Conservation (phyloP, 371 early-diverging fungal species). For the Mortierella sp. region DNA sequence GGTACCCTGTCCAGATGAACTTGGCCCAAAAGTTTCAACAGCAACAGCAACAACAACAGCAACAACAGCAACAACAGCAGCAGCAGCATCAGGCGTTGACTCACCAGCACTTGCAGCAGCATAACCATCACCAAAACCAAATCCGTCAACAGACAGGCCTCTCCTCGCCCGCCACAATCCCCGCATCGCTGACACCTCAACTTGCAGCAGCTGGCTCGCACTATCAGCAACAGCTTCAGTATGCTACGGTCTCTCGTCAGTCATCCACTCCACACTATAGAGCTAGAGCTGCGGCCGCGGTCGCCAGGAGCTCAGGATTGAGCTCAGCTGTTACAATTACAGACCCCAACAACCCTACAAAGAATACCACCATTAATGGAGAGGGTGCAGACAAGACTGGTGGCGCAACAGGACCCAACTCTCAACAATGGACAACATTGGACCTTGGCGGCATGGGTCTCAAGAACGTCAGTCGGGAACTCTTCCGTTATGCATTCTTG, state of each 20-base stretch:
- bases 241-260: slow-evolving; percentile 81
- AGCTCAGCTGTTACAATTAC: slow-evolving; percentile 72
- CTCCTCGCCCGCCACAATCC: slow-evolving; percentile 55
- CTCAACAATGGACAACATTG: slow-evolving; percentile 81
- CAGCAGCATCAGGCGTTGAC: slow-evolving; percentile 52
- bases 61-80: slow-evolving; percentile 47
- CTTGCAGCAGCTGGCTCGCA: slow-evolving; percentile 58
- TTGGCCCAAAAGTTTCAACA: slow-evolving; percentile 60
- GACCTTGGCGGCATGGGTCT: slow-evolving; percentile 96
- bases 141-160: slow-evolving; percentile 51
- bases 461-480: slow-evolving; percentile 77
- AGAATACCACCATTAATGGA: slow-evolving; percentile 56
- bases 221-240: slow-evolving; percentile 80
- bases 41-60: slow-evolving; percentile 52
- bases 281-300: slow-evolving; percentile 85
- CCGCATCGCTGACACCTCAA: slow-evolving; percentile 49
- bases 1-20: slow-evolving; percentile 65
- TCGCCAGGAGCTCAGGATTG: slow-evolving; percentile 57
- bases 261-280: slow-evolving; percentile 90
- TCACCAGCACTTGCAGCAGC: slow-evolving; percentile 51
- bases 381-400: slow-evolving; percentile 60
- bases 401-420: slow-evolving; percentile 17
- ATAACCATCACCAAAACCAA: slow-evolving; percentile 47
- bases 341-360: slow-evolving; percentile 73
- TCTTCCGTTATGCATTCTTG: slow-evolving; percentile 88